These are phyloP conservation scores for Emmonsia crescens DNA, from an alignment of 2,329 filamentous ascomycete genomes.

Conservation along the genomic window DNA sequence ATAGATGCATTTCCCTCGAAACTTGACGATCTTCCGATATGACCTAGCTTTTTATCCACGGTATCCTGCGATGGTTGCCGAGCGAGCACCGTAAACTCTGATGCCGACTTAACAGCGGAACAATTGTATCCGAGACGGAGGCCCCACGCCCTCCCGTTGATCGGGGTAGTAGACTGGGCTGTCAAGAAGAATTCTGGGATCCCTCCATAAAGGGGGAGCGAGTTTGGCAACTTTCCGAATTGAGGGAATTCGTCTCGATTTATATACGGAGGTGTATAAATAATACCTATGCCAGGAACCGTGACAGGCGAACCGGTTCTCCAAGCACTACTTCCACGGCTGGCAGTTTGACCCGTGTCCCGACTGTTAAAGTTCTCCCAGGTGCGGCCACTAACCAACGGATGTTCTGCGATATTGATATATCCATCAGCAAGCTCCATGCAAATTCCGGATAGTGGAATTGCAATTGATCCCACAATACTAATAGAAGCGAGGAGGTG, in stretches of 20 bases:
- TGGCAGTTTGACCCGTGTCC: not conserved
- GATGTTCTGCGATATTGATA: not conserved
- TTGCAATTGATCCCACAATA: not conserved
- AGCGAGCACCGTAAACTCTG: conserved; percentile 5
- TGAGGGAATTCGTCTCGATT: not conserved
- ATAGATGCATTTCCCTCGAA: not conserved
- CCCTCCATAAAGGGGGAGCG: not conserved
- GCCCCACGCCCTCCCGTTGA: conserved; percentile 5
- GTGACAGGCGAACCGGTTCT: not conserved
- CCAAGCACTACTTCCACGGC: conserved; percentile 1
- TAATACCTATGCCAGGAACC: conserved; percentile 5
- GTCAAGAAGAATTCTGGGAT: conserved; percentile 6
- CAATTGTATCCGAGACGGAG: conserved; percentile 7
- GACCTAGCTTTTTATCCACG: not conserved
- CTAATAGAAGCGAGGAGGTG: conserved; percentile 1
- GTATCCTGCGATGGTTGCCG: not conserved
- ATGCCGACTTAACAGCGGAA: conserved; percentile 4
- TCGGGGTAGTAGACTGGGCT: conserved; percentile 5
- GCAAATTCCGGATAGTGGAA: conserved; percentile 7
- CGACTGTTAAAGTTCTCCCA: conserved; percentile 1
- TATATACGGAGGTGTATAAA: conserved; percentile 6
- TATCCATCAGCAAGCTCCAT: conserved; percentile 8
- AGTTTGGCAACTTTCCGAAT: not conserved
- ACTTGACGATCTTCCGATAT: not conserved
- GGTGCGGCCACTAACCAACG: conserved; percentile 3